Base-by-base conservation (phyloP, 306 rosid genomes). In the Pueraria montana region DNA sequence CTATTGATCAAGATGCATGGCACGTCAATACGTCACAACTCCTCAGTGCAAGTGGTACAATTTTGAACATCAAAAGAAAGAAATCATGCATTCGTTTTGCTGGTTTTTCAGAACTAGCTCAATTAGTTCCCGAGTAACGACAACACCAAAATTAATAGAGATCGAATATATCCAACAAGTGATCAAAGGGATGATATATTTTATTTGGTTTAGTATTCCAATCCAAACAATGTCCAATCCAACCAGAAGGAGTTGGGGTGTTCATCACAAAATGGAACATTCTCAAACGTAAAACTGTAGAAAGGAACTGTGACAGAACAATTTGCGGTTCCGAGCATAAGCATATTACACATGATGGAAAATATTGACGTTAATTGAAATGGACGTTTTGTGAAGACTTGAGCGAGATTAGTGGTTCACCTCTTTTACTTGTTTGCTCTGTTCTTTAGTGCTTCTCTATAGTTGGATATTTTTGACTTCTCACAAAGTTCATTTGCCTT, bases 361-460 rank as follows among this genome's bases (percentile, higher is more conserved):
- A 45, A 27, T 76, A 4, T 76, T 59, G 71, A 42, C 13, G 71
- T 61, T 76, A 61, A 59, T 43, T 43, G 80, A 76, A 42, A 61
- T 42, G 9, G 43, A 43, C 11, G 59, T 45, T 26, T 43, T 62
- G 30, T 9, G 8, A 40, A 76, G 0, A n/a, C 6, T 23, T 52
- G 55, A 56, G 49, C 5, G 56, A 14, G 80, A 75, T 75, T 75
- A 75, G 23, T 20, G 34, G 8, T 34, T 50, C 13, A 49, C 27
- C 27, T 30, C 30, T 73, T 23, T 45, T 16, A 14, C 40, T 46
- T 72, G n/a, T n/a, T 52, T 49, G 26, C 2, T 4, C 1, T 72
- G 9, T 46, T 46, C 12, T 30, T 72, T 34, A 30, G 36, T 52
- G 78, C 49, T 53, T 34, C 78, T 34, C 65, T 6, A 53, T 52